Evolutionary conservation across 805 yeast genomes (phyloP).

Genomic region (Schizosaccharomyces cryophilus): DNA sequence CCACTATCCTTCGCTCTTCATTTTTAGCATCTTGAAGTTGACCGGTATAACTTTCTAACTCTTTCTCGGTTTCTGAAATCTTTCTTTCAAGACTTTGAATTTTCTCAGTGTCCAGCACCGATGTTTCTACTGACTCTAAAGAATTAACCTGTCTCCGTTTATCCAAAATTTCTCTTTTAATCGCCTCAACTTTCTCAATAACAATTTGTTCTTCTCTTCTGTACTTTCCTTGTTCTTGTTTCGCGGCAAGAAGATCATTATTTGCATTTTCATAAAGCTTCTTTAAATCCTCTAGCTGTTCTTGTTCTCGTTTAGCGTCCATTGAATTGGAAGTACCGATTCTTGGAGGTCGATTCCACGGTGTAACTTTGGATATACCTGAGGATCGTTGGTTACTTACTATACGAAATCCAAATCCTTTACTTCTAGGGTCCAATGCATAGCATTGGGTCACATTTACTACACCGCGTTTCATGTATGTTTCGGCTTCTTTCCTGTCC

Average conservation of each 20-base stretch:
- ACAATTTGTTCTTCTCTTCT: background rate
- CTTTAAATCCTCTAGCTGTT: background rate
- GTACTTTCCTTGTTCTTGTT: background rate
- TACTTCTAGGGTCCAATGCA: slow-evolving; percentile 18
- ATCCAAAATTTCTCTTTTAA: background rate
- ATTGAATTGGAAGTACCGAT: background rate
- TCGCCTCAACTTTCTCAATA: background rate
- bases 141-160: background rate
- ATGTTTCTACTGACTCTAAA: background rate
- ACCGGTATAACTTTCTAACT: background rate
- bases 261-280: background rate
- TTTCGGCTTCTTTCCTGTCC: slow-evolving; percentile 27
- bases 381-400: slow-evolving; percentile 20
- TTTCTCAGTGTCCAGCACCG: background rate
- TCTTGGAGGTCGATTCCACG: slow-evolving; percentile 3
- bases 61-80: background rate
- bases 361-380: slow-evolving; percentile 27
- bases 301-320: background rate
- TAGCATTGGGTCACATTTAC: slow-evolving; percentile 21
- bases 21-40: background rate
- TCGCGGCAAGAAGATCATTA: background rate
- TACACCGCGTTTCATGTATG: slow-evolving; percentile 16
- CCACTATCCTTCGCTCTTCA: background rate
- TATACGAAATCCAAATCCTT: slow-evolving; percentile 23
- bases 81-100: background rate